These are phyloP conservation scores for Elsinoe necatrix DNA, from an alignment of 2,329 filamentous ascomycete genomes.

Conservation along the genomic window DNA sequence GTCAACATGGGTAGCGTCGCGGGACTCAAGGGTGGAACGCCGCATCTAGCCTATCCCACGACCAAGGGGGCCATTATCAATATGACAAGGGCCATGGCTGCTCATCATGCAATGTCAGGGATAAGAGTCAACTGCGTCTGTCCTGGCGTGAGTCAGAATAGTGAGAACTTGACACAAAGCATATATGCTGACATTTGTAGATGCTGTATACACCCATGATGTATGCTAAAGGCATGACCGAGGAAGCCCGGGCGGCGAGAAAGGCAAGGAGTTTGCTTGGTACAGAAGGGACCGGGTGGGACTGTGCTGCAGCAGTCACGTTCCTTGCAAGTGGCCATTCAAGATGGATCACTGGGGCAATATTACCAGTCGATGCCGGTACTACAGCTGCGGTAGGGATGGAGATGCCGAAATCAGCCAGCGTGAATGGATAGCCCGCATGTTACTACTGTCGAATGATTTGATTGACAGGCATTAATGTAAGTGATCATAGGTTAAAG, in stretches of 20 bases:
- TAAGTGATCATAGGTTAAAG: conserved; percentile 16
- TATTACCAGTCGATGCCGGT: conserved; percentile 43
- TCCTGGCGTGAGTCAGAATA: conserved; percentile 30
- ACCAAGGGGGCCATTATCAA: conserved; percentile 48
- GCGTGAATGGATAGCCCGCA: not conserved
- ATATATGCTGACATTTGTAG: not conserved
- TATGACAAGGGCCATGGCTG: conserved; percentile 50
- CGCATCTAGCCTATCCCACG: conserved; percentile 46
- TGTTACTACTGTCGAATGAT: too few relatives aligned
- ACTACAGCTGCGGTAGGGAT: conserved; percentile 34
- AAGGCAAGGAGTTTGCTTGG: conserved; percentile 43
- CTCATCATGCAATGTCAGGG: conserved; percentile 43
- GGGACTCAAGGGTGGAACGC: conserved; percentile 47
- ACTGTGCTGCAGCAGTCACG: conserved; percentile 42
- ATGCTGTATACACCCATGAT: conserved; percentile 52
- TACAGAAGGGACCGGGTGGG: conserved; percentile 48
- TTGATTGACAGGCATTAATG: not conserved
- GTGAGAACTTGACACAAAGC: not conserved
- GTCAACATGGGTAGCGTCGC: conserved; percentile 58
- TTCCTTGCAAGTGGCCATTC: conserved; percentile 46
- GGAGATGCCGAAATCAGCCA: not conserved
- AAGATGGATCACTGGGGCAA: conserved; percentile 44
- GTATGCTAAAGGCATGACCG: conserved; percentile 43
- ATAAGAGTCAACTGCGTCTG: conserved; percentile 50
- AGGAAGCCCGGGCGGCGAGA: conserved; percentile 43